Conservation (phyloP, 768 basidiomycete genomes). For the Phallus indusiatus region DNA sequence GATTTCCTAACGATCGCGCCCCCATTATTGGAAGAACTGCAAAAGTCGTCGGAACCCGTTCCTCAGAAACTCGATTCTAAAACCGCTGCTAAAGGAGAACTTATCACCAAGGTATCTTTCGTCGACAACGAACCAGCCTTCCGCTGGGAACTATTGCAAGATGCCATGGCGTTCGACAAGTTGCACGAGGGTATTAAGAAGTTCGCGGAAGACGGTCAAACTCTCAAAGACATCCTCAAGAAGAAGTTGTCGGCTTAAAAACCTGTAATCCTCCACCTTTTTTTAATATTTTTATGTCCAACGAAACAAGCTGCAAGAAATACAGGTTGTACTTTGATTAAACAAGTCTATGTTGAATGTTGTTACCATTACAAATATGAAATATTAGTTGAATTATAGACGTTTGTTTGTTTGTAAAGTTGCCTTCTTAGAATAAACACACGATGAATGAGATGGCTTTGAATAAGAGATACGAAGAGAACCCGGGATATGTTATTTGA, state of each 20-base stretch:
- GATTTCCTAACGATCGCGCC: constrained; percentile 98
- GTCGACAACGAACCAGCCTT: constrained; percentile 93
- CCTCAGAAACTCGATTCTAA: constrained; percentile 76
- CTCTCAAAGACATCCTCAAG: constrained; percentile 76
- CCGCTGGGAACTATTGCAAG: constrained; percentile 88
- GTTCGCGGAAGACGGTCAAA: constrained; percentile 91
- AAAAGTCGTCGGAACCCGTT: constrained; percentile 64
- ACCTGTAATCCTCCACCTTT: neutral
- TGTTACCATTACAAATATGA: no score
- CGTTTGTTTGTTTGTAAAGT: no score
- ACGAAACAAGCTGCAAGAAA: neutral
- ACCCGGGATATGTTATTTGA: neutral
- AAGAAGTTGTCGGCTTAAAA: constrained; percentile 30
- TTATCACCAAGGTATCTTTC: constrained; percentile 72
- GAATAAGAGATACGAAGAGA: neutral
- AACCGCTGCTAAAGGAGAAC: constrained; percentile 29
- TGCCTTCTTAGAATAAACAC: no score
- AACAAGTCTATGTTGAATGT: no score
- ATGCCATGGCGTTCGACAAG: constrained; percentile 98
- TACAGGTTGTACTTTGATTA: no score
- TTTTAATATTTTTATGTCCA: neutral
- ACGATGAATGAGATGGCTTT: neutral
- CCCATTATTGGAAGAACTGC: constrained; percentile 83
- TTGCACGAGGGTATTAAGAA: constrained; percentile 97
- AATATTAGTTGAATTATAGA: no score